Conservation (phyloP, 2,329 filamentous ascomycete species). For the Hansfordia pulvinata region DNA sequence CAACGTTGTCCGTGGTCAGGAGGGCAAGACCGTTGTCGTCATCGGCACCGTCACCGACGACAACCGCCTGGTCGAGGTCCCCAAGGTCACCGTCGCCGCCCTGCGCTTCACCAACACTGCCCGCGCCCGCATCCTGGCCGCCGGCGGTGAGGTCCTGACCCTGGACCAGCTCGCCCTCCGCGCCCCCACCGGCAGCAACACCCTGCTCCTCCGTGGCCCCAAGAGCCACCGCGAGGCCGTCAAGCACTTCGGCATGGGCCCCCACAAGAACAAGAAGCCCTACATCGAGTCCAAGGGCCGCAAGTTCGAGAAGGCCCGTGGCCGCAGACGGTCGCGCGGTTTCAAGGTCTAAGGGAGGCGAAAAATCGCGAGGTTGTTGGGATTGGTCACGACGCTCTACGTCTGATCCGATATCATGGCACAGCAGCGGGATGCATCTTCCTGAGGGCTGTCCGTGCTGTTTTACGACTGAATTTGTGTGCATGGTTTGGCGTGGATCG, state of each 20-base stretch:
- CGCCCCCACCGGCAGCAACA: constrained; percentile 92
- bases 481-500: constrained; percentile 32
- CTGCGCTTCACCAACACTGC: constrained; percentile 95
- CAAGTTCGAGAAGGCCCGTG: constrained; percentile 99
- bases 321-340: constrained; percentile 93
- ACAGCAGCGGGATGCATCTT: constrained; percentile 11
- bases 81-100: constrained; percentile 87
- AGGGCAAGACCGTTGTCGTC: constrained; percentile 82
- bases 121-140: constrained; percentile 82
- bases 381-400: constrained; percentile 14
- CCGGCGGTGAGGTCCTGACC: constrained; percentile 89
- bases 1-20: constrained; percentile 51
- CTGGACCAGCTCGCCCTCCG: constrained; percentile 95
- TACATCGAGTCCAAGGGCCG: constrained; percentile 96
- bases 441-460: constrained; percentile 13
- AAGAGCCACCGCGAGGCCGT: constrained; percentile 97
- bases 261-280: constrained; percentile 98
- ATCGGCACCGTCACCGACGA: constrained; percentile 96
- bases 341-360: constrained; percentile 99
- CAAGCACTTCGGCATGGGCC: constrained; percentile 98
- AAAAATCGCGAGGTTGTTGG: constrained; percentile 13
- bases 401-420: constrained; percentile 18
- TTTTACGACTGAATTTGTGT: constrained; percentile 19
- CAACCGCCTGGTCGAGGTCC: constrained; percentile 80
- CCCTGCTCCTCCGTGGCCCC: constrained; percentile 88